Base-by-base conservation (phyloP, 768 basidiomycete species). In the Termitomyces sp. region DNA sequence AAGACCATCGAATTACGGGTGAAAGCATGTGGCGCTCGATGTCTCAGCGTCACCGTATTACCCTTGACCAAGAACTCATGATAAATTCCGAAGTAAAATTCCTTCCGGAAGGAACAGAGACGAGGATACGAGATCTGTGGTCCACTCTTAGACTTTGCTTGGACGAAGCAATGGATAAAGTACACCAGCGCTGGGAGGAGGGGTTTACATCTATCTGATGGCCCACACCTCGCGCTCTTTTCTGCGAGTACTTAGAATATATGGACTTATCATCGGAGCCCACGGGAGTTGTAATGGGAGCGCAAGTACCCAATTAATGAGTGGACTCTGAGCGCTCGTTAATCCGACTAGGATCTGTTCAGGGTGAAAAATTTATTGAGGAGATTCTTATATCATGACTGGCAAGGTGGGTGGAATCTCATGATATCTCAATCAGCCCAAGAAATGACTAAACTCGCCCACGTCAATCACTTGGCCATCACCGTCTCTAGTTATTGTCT, bases 1-100 rank as follows among this genome's bases (percentile, higher is more conserved):
- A 52, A 14, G 37, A 57, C 41, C 28, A 46, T 35, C 43, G 35
- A 35, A 45, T 52, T 17, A 32, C 43, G 2, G 56, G 56, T 17
- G 37, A 57, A 40, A 57, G 39, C 9, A 57, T 57, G 56, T 57
- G 56, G 56, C 37, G 35, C 35, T 52, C 56, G 7, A 51, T 57
- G 23, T 52, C 56, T 11, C 43, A 53, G 14, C 56, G 56, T 41
- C 56, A 57, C 16, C 50, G 40, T 7, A 47, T 57, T 19, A 25
- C 44, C 17, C 51, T 57, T 14, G 51, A 47, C 21, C 19, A 57
- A 47, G 56, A 52, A 35, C 41, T 57, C 12, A 40, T 47, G 27
- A 46, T 52, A 23, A 51, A 52, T 32, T 47, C 37, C 9, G 51
- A 57, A 12, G 51, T 57, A 17, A 46, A 40, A 9, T 57, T 57